Evolutionary conservation across 2,329 filamentous ascomycete species (phyloP).

Genomic region (Akanthomyces dipterigenus): DNA sequence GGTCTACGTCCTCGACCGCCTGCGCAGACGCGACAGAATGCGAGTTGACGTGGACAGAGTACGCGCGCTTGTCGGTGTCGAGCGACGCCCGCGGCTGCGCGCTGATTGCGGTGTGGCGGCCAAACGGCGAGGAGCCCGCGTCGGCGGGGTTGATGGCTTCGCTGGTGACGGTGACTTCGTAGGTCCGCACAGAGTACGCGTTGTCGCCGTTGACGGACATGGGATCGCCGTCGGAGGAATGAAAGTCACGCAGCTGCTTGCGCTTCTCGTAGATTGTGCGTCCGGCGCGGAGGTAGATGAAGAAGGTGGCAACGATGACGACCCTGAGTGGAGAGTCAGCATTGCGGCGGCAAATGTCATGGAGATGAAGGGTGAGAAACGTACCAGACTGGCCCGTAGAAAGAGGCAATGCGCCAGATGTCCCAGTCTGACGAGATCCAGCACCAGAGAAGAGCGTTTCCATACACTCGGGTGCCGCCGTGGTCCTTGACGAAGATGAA

Average conservation of each 20-base stretch:
- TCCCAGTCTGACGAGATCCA: conserved; percentile 66
- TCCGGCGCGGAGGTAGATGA: conserved; percentile 62
- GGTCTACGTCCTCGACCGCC: conserved; percentile 17
- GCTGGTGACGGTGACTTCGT: conserved; percentile 3
- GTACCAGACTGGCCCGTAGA: conserved; percentile 68
- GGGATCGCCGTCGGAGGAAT: conserved; percentile 38
- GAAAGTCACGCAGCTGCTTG: conserved; percentile 51
- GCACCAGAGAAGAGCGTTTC: conserved; percentile 73
- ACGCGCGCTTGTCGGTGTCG: conserved; percentile 20
- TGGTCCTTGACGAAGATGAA: conserved; percentile 58
- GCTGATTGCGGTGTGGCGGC: conserved; percentile 12
- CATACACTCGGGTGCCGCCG: conserved; percentile 56
- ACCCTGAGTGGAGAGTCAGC: conserved; percentile 38
- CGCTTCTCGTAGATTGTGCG: conserved; percentile 62
- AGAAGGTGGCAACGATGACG: conserved; percentile 52
- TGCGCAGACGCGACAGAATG: background rate
- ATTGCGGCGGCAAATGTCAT: background rate
- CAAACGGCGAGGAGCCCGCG: conserved; percentile 14
- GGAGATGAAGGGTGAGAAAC: conserved; percentile 13
- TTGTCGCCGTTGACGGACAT: conserved; percentile 34
- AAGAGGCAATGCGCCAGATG: conserved; percentile 64
- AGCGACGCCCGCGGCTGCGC: background rate
- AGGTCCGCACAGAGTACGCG: conserved; percentile 42
- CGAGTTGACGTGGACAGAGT: conserved; percentile 39
- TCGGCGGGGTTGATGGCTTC: conserved; percentile 11